These are phyloP conservation scores for Amoebophrya sp. DNA, from an alignment of 169 alveolate species.

Conservation along the genomic window DNA sequence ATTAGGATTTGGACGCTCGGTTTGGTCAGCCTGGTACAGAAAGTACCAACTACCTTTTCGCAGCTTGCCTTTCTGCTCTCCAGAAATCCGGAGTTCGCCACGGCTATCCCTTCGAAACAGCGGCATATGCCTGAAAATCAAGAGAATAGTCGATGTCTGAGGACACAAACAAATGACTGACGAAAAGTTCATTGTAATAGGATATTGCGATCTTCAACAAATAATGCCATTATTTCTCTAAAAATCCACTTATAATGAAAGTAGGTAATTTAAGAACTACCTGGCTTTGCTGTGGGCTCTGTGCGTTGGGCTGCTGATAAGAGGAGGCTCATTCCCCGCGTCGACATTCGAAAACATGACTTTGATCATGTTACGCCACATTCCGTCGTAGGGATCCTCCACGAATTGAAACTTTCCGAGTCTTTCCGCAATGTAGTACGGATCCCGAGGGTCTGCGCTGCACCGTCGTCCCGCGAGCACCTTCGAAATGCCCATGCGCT, in stretches of 20 bases:
- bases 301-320: neutral
- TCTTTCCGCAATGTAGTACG: neutral
- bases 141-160: no score
- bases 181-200: no score
- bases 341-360: neutral
- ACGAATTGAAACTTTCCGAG: neutral
- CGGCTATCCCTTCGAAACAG: neutral
- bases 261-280: no score
- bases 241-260: no score
- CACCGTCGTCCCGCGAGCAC: constrained; percentile 10
- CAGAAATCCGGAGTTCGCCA: neutral
- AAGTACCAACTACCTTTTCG: neutral
- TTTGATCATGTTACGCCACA: constrained; percentile 14
- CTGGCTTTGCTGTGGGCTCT: no score
- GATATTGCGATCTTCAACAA: no score
- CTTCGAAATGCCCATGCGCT: neutral
- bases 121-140: neutral
- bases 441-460: neutral
- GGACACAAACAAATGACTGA: no score
- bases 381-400: neutral
- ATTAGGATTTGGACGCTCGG: neutral
- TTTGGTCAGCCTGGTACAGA: neutral
- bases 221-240: no score
- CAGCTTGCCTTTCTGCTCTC: neutral
- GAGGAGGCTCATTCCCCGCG: neutral